Conservation (phyloP, 2,329 filamentous ascomycete genomes). For the Aspergillus sp. region DNA sequence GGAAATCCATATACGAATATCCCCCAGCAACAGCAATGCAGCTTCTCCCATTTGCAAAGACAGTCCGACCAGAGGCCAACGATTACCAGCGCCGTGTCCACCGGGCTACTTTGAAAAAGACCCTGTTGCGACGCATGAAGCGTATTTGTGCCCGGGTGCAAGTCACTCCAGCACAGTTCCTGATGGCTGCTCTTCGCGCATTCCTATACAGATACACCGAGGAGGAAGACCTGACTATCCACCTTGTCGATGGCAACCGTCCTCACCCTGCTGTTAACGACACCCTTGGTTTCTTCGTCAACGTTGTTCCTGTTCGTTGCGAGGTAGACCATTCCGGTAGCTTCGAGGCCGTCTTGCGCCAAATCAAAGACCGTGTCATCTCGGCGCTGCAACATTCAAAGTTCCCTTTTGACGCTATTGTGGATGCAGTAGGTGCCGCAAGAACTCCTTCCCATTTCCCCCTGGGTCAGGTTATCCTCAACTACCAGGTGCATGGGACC, state of each 20-base stretch:
- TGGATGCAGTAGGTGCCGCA: too few species aligned
- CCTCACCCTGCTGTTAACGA: neutral
- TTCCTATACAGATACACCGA: neutral
- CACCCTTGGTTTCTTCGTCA: neutral
- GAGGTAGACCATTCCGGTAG: too few species aligned
- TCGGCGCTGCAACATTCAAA: too few species aligned
- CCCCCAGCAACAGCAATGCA: neutral
- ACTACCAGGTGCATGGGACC: too few species aligned
- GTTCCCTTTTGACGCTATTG: too few species aligned
- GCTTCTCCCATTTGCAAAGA: neutral
- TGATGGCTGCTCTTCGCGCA: neutral
- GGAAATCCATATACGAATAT: too few species aligned
- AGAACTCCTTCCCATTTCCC: too few species aligned
- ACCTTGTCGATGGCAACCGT: neutral
- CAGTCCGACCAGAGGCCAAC: neutral
- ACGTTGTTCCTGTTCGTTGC: neutral
- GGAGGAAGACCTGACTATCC: neutral
- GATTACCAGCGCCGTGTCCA: neutral
- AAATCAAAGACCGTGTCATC: too few species aligned
- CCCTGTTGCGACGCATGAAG: neutral
- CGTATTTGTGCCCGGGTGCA: neutral
- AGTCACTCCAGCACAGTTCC: neutral
- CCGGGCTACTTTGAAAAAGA: neutral
- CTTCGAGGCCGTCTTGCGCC: too few species aligned
- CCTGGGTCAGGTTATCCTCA: too few species aligned